Evolutionary conservation across 768 basidiomycete species (phyloP).

Genomic region (Artomyces pyxidatus): DNA sequence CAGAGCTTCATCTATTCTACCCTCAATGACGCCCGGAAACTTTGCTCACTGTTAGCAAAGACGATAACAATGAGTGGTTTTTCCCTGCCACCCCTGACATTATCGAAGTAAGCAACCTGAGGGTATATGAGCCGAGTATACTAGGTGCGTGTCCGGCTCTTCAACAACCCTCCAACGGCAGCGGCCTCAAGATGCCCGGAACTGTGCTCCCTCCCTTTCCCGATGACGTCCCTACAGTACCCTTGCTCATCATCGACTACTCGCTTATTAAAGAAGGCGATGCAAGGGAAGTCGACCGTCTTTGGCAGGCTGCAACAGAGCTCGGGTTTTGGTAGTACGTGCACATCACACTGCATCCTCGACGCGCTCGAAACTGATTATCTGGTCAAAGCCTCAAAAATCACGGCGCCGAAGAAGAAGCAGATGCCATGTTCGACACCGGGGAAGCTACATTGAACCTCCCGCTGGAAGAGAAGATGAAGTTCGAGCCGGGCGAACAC

Average conservation of each 20-base stretch:
- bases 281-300: slow-evolving; percentile 29
- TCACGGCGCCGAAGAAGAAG: slow-evolving; percentile 29
- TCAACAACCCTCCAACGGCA: no score
- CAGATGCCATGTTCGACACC: slow-evolving; percentile 30
- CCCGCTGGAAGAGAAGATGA: slow-evolving; percentile 31
- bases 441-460: slow-evolving; percentile 31
- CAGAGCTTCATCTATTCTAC: no score
- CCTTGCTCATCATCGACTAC: slow-evolving; percentile 39
- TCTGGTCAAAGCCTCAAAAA: slow-evolving; percentile 31
- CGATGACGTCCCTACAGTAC: slow-evolving; percentile 33
- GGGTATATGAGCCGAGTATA: no score
- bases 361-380: no score
- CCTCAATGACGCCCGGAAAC: no score
- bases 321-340: slow-evolving; percentile 51
- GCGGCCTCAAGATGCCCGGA: slow-evolving; percentile 33
- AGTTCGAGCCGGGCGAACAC: slow-evolving; percentile 33
- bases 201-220: slow-evolving; percentile 35
- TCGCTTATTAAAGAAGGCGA: slow-evolving; percentile 28
- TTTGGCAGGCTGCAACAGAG: slow-evolving; percentile 39
- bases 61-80: no score
- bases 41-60: no score
- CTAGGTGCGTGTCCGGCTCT: no score
- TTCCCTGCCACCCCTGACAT: no score
- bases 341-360: no score
- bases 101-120: no score